Base-by-base conservation (phyloP, 768 basidiomycete species). In the Leccinum broughii region DNA sequence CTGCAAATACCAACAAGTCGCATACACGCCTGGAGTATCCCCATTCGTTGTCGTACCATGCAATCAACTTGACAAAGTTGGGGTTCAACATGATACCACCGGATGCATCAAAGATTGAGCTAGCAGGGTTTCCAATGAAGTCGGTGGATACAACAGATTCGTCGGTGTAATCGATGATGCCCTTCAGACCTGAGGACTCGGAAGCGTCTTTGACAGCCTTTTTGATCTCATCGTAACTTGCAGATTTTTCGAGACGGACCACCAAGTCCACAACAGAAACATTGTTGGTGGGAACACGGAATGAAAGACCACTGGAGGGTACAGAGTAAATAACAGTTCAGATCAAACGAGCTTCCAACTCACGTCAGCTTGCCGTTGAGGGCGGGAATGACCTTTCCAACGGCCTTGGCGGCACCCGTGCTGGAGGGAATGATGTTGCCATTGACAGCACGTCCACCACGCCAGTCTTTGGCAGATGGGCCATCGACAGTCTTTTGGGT, bases 401-500 rank as follows among this genome's bases (percentile, higher is more conserved):
- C 94, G 64, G 95, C 95, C 86, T 98, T 99, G 76, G 96, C 96
- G 65, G 96, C 96, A 79, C 96, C 96, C 66, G 96, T 98, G 68
- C 95, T 96, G 24, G 95, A 97, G 54, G 96, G 96, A 75, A 99
- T 99, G 81, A 99, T 98, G 86, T 99, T 99, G 82, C 90, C 91
- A 78, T 88, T 90, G 66, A 95, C 94, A 70, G 88, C 87, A 79
- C 96, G 96, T 65, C 94, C 94, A 73, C 94, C 94, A 75, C 94
- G 92, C 94, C 94, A 96, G 81, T 96, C 94, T 82, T 95, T 98
- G 83, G 84, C 74, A 52, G 94, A 96, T 50, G 93, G 93, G 55
- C 93, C 95, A 66, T 97, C 95, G 70, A 94, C 92, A 62, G 92
- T 93, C 85, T 93, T 93, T 77, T 94, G 92, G 60, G 95, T 96